A percentile compares a stretch with the other conserved stretches of the same genome.
phyloP scores from a whole-genome alignment of 352 stramenopile species.

The Phytophthora macrochlamydospora region DNA sequence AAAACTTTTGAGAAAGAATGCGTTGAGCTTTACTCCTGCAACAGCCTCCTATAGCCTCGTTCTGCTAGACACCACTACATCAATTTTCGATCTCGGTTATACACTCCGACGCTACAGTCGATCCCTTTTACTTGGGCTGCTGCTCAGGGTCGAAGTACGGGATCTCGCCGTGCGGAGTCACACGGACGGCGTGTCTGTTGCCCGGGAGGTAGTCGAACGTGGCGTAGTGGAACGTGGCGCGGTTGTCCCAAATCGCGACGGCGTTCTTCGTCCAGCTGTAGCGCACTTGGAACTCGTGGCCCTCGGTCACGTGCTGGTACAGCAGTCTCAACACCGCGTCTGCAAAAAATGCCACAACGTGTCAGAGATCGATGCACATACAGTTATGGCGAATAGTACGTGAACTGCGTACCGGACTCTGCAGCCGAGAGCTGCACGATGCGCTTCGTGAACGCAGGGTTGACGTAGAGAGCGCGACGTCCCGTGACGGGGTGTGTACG shows the following conservation, averaged over 20 bases:
- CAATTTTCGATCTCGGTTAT: no score
- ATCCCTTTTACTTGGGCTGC: not conserved
- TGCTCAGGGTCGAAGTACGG: not conserved
- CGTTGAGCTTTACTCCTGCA: not conserved
- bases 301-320: not conserved
- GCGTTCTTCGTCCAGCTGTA: slow-evolving; percentile 4
- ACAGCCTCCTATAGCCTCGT: not conserved
- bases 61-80: not conserved
- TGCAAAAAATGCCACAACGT: not conserved
- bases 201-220: slow-evolving; percentile 1
- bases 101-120: not conserved
- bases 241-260: slow-evolving; percentile 2
- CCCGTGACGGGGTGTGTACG: slow-evolving; percentile 1
- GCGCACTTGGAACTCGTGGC: slow-evolving; percentile 2
- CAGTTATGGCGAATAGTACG: not conserved
- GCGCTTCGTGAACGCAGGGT: slow-evolving; percentile 34
- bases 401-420: slow-evolving; percentile 26
- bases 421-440: slow-evolving; percentile 33
- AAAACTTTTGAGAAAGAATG: not conserved
- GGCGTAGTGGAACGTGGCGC: not conserved
- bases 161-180: not conserved
- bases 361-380: not conserved
- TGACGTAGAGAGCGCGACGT: slow-evolving; percentile 32
- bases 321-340: not conserved
- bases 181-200: not conserved